Conservation (phyloP, 257 asterid genomes). For the Solanum lycopersicoides region DNA sequence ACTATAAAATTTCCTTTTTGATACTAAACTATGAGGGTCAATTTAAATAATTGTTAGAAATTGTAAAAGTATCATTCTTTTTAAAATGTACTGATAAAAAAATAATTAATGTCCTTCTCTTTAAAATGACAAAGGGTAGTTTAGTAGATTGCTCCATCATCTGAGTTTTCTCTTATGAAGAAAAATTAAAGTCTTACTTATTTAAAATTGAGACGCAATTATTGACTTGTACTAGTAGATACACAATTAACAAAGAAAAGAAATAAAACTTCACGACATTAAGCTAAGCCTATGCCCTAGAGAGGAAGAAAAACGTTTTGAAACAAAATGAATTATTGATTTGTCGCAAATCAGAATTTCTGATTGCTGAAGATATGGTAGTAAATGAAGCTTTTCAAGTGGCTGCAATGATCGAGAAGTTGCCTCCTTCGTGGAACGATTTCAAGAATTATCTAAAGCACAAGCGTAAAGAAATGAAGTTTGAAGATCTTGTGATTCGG, state of each 20-base stretch:
- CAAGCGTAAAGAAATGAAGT: too few species aligned
- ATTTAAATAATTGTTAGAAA: background rate
- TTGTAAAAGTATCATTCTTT: background rate
- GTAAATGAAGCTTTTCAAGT: too few species aligned
- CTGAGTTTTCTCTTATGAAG: background rate
- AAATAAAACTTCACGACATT: background rate
- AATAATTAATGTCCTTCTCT: background rate
- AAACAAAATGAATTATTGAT: background rate
- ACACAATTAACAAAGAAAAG: background rate
- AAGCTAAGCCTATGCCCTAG: background rate
- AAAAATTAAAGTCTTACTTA: background rate
- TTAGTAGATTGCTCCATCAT: background rate
- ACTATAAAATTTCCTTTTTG: background rate
- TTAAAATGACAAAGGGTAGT: background rate
- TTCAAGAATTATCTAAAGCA: too few species aligned
- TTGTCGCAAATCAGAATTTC: background rate
- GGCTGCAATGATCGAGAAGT: too few species aligned
- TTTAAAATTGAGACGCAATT: background rate
- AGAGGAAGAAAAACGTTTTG: background rate
- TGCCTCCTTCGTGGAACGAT: too few species aligned
- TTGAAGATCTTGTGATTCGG: too few species aligned
- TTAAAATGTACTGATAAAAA: fast-evolving
- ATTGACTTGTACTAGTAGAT: background rate
- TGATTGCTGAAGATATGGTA: too few species aligned
- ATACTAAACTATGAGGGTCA: background rate